These are phyloP conservation scores for Melampsora larici-populina DNA, from an alignment of 1,284 basidiomycete genomes.

Conservation along the genomic window DNA sequence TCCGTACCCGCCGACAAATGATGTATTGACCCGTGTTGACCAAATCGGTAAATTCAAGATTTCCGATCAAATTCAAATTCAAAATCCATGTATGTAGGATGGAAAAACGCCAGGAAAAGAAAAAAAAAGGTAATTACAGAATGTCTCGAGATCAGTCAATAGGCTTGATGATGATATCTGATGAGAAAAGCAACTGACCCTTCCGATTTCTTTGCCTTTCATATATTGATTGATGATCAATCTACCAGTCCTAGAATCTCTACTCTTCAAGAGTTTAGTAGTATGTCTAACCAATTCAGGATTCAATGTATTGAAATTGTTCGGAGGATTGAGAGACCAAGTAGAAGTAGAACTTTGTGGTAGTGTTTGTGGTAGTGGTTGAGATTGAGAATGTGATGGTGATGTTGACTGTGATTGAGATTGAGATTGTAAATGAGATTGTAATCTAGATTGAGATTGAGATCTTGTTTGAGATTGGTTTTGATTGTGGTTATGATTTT, in stretches of 20 bases:
- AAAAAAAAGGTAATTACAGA: not conserved
- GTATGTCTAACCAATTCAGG: conserved; percentile 40
- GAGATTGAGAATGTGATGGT: not conserved
- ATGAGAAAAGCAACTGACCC: conserved; percentile 2
- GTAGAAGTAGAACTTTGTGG: not conserved
- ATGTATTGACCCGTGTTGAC: too few species aligned
- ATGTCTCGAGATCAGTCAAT: not conserved
- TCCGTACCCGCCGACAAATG: too few species aligned
- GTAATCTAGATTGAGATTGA: not conserved
- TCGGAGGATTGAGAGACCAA: conserved; percentile 5
- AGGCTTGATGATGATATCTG: not conserved
- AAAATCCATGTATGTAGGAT: not conserved
- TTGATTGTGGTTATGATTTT: too few species aligned
- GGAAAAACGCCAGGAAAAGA: not conserved
- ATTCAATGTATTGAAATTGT: not conserved
- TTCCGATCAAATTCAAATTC: too few species aligned
- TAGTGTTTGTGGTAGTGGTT: too few species aligned
- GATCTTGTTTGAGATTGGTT: not conserved
- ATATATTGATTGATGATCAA: conserved; percentile 44
- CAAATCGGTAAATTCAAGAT: too few species aligned
- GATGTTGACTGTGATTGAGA: not conserved
- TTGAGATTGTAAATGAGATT: too few species aligned
- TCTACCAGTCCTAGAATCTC: conserved; percentile 38
- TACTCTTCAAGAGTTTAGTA: conserved; percentile 40
- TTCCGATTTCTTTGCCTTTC: conserved; percentile 42